Conservation (phyloP, 371 early-diverging fungal genomes). For the Caulochytrium protostelioides region DNA sequence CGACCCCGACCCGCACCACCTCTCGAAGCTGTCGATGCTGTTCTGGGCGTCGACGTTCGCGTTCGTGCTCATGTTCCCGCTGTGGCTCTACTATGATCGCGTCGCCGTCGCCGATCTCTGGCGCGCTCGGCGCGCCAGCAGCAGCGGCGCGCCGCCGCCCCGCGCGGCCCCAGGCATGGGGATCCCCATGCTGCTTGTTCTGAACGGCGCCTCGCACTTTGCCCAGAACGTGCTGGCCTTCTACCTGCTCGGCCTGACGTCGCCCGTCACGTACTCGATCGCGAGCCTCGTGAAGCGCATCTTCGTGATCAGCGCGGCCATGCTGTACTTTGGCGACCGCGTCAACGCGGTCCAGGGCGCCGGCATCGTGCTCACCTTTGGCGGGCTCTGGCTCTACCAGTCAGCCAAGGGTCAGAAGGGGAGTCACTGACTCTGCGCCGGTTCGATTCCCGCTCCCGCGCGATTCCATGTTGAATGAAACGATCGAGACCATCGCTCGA, state of each 20-base stretch:
- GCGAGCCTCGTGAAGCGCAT: conserved; percentile 70
- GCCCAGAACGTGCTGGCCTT: conserved; percentile 60
- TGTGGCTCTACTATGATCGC: conserved; percentile 66
- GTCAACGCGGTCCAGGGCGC: conserved; percentile 47
- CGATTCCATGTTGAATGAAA: too few relatives aligned
- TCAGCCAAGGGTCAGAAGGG: conserved; percentile 40
- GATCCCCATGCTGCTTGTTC: conserved; percentile 29
- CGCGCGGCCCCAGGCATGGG: conserved; percentile 4
- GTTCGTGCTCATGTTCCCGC: conserved; percentile 47
- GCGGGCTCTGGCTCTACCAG: conserved; percentile 68
- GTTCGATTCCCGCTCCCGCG: too few relatives aligned
- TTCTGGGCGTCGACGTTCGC: conserved; percentile 51
- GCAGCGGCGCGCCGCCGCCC: neutral
- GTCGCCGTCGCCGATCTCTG: conserved; percentile 2
- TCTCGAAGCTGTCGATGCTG: conserved; percentile 60
- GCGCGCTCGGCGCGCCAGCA: too few relatives aligned
- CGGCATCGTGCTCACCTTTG: conserved; percentile 58
- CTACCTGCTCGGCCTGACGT: conserved; percentile 46
- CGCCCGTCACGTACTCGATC: conserved; percentile 73
- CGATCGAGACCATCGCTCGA: too few relatives aligned
- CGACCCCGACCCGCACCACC: conserved; percentile 18
- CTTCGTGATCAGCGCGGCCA: conserved; percentile 61
- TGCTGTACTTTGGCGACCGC: conserved; percentile 61
- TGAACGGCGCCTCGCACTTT: conserved; percentile 62
- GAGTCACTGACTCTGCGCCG: too few relatives aligned